Base-by-base conservation (phyloP, 1,139 yeast species). In the Dujonia santamariae region DNA sequence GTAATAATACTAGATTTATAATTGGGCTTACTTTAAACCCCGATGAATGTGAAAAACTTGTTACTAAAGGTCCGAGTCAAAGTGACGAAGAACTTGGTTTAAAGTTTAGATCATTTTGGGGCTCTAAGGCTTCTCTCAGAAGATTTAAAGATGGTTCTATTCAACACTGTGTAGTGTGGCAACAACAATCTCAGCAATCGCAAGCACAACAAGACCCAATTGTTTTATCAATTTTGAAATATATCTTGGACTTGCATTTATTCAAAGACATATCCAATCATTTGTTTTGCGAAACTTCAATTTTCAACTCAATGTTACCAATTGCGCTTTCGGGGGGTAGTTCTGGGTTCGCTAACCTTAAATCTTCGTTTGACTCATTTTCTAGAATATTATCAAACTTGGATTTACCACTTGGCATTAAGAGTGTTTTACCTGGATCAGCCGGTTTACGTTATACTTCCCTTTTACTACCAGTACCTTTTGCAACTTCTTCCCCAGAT, bases 71-170 rank as follows among this genome's bases (percentile, higher is more conserved):
- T 2, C 97, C 97, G 3, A 84, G 75, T 37, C 75, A 78, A 33
- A 77, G 75, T 32, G 77, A 72, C 28, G 69, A 67, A 20, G 80
- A 76, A 31, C 80, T 72, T 21, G 79, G 82, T 5, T 54, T 66
- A 7, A 69, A 72, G 37, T 92, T 94, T 63, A 76, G 86, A 46
- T 66, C 78, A 4, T 90, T 92, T 53, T 94, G 98, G 99, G 97
- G 97, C 3, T 54, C 74, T 11, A 81, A 77, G 47, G 80, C 95
- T 0, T 87, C 95, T 12, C 68, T 92, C 40, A 78, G 99, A 64
- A 76, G 95, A 54, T 94, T 90, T 62, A 83, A 81, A 53, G 96
- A 90, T 56, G 97, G 97, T 21, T 68, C 82, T 3, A 87, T 94
- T 42, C 80, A 78, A 43, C 94, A 92, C 58, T 84, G 96, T 57